Evolutionary conservation across 116 monocot species (phyloP).

Genomic region (Posidonia oceanica): DNA sequence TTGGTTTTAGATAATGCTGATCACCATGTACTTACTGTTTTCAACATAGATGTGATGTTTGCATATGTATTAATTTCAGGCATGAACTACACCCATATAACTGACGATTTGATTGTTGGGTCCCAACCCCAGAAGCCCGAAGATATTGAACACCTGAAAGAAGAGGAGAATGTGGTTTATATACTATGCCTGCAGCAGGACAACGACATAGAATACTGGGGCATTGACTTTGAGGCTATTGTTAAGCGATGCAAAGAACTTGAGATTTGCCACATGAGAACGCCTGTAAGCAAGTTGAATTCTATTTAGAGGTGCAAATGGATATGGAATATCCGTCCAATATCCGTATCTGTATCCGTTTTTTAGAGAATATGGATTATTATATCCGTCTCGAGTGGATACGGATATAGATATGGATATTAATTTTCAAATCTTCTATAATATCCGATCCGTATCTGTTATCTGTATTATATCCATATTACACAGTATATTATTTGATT

Average conservation of each 20-base stretch:
- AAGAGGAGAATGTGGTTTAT: slow-evolving; percentile 56
- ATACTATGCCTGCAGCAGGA: slow-evolving; percentile 89
- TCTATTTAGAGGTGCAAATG: not conserved
- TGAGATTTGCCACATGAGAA: slow-evolving; percentile 69
- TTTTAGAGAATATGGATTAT: no score
- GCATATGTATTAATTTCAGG: slow-evolving; percentile 22
- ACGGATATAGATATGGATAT: no score
- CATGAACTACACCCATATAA: slow-evolving; percentile 80
- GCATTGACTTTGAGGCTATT: slow-evolving; percentile 60
- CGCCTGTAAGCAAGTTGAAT: slow-evolving; percentile 35
- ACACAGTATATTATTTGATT: no score
- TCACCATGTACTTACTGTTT: not conserved
- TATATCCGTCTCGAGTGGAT: no score
- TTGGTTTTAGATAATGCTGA: not conserved
- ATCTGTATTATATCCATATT: no score
- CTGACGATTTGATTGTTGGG: slow-evolving; percentile 63
- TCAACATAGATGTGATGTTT: not conserved
- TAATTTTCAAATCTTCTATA: no score
- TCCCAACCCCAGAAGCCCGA: slow-evolving; percentile 94
- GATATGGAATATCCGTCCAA: no score
- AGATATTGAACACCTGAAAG: slow-evolving; percentile 79
- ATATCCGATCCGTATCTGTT: no score
- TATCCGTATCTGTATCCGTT: no score
- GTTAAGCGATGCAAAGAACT: slow-evolving; percentile 56
- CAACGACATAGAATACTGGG: slow-evolving; percentile 80